Evolutionary conservation across 83 land plant genomes (phyloP), one percentile per base, ranked within the genome.

Genomic region (Picea abies): DNA sequence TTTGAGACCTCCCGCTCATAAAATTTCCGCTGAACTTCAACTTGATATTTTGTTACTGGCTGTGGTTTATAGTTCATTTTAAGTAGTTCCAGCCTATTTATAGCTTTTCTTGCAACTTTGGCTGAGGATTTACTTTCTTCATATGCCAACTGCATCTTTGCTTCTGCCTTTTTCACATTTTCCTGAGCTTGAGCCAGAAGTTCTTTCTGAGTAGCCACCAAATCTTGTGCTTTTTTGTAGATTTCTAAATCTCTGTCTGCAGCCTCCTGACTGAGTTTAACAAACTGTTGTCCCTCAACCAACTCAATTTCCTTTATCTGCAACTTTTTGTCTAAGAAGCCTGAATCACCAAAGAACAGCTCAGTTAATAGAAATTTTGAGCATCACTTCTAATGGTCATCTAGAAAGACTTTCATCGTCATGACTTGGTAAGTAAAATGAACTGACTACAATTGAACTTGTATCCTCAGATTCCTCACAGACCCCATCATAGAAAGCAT

Each of bases 171-270:
- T 19, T 44, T 73, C 56, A 73, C 39, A 35, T 73, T 44, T 73
- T 44, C 58, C 56, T 44, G 23, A 22, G 17, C 52, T 44, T 41
- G 56, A 2, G 77, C 56, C 25, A 72, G 44, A 39, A 73, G 56
- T 73, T 73, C 25, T 73, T 44, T 44, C n/a, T 44, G 76, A 20
- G 76, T 73, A 73, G 26, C 77, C n/a, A 73, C 58, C 3, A 73
- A 20, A 15, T 73, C 77, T 73, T 73, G 77, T 20, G 58, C 0
- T n/a, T 73, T 73, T 73, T n/a, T 20, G 47, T 44, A 73, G 23
- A 44, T 41, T 73, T 73, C 77, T 73, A 39, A 19, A 73, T 73
- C 77, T 73, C 25, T 44, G 16, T 73, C 56, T 72, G 77, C 58
- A 41, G 9, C 58, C 77, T 52, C 47, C 58, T 73, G 37, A 41